Conservation (phyloP, 306 rosid genomes). For the Abrus precatorius region DNA sequence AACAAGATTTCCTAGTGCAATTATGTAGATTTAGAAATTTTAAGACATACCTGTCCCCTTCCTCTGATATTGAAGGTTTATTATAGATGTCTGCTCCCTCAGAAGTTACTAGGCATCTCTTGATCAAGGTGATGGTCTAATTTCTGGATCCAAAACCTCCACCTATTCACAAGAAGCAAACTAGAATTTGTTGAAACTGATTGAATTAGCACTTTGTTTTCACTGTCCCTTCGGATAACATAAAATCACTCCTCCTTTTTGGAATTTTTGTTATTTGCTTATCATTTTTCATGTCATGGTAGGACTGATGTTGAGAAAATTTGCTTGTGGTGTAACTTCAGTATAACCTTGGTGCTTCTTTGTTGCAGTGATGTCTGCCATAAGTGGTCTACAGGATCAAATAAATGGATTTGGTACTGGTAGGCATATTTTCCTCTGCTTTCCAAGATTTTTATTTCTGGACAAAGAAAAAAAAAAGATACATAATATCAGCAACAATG, state of each 20-base stretch:
- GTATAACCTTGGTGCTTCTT: slow-evolving; percentile 48
- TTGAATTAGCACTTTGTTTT: slow-evolving; percentile 37
- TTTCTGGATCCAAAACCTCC: not conserved
- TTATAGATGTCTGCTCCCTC: not conserved
- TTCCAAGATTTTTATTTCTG: slow-evolving; percentile 17
- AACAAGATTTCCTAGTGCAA: not conserved
- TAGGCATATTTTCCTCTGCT: slow-evolving; percentile 59
- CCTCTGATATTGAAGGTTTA: not conserved
- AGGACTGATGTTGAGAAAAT: not conserved
- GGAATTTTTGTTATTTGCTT: slow-evolving; percentile 1
- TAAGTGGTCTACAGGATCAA: slow-evolving; percentile 88
- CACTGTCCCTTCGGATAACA: slow-evolving; percentile 19
- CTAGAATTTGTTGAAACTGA: slow-evolving; percentile 39
- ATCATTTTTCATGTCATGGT: slow-evolving; percentile 7
- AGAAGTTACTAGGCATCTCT: slow-evolving; percentile 1
- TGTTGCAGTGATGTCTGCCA: slow-evolving; percentile 88
- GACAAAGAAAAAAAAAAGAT: not conserved
- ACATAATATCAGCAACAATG: slow-evolving; percentile 13
- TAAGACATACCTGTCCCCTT: not conserved
- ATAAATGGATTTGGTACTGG: slow-evolving; percentile 76
- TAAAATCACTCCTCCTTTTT: not conserved
- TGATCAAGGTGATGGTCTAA: not conserved
- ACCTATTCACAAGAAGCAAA: not conserved
- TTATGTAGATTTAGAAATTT: not conserved
- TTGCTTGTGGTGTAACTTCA: slow-evolving; percentile 29